Evolutionary conservation across 1,284 basidiomycete species (phyloP).

Genomic region (Ceratobasidium sp.): DNA sequence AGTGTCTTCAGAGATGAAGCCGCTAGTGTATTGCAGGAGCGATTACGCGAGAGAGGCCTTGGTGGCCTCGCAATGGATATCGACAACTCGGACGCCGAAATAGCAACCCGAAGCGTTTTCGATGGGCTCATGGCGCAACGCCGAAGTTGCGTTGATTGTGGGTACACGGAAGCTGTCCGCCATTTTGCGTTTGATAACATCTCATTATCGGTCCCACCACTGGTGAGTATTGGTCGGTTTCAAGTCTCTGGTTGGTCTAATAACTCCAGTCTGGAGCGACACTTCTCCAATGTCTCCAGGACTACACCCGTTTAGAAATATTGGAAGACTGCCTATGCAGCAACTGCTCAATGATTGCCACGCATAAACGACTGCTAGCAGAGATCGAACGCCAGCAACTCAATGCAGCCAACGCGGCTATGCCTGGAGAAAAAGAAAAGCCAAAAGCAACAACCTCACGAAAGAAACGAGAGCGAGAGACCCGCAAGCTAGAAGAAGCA

Average conservation of each 20-base stretch:
- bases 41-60: conserved; percentile 68
- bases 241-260: not conserved
- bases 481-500: conserved; percentile 63
- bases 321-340: conserved; percentile 85
- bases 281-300: conserved; percentile 74
- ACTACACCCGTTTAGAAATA: conserved; percentile 82
- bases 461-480: conserved; percentile 75
- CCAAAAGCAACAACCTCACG: conserved; percentile 62
- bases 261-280: conserved; percentile 48
- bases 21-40: conserved; percentile 67
- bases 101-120: conserved; percentile 62
- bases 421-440: conserved; percentile 46
- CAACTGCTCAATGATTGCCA: conserved; percentile 78
- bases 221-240: conserved; percentile 47
- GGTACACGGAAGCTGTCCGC: conserved; percentile 88
- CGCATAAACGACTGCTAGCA: conserved; percentile 62
- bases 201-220: conserved; percentile 75
- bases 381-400: conserved; percentile 61
- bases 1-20: conserved; percentile 86
- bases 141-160: conserved; percentile 79
- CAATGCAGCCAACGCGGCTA: conserved; percentile 50
- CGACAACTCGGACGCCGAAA: conserved; percentile 47
- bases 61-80: conserved; percentile 50
- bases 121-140: conserved; percentile 84
- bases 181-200: conserved; percentile 84